Base-by-base conservation (phyloP, 306 rosid genomes). In the Canavalia ensiformis region DNA sequence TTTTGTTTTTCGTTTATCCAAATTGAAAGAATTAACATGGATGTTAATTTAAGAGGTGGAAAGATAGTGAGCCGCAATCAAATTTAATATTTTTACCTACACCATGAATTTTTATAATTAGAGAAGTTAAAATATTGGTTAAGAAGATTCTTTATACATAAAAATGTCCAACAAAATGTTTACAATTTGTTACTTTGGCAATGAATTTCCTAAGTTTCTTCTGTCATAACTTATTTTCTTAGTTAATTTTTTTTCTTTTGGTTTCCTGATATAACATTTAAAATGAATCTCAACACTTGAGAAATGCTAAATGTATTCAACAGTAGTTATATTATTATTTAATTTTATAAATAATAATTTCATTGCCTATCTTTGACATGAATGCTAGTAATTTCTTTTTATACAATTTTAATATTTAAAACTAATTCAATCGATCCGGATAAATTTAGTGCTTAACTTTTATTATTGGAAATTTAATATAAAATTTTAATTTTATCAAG, bases 211-310 rank as follows among this genome's bases (percentile, higher is more conserved):
- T 30, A 18, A 18, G 50, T 57, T 54, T 58, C 52, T 51, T 51
- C 59, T 51, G 55, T 73, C 35, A 9, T 2, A 11, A 6, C 56
- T 39, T 35, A 8, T 66, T 41, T 67, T n/a, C 69, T 82, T 13
- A 7, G n/a, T 29, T 29, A 33, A 67, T 8, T 37, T 6, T 49
- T 52, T 8, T 29, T n/a, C n/a, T 18, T 18, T 18, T 18, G 25
- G 10, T 29, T 13, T 57, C 12, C 41, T 30, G 31, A 33, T 42
- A 70, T 51, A 71, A 30, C 54, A 25, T 42, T 18, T 18, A 57
- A n/a, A 44, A 41, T 41, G 62, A 69, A 69, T 57, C 33, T 58
- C 77, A 69, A 46, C n/a, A 12, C 10, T 18, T 69, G n/a, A 62
- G 13, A 46, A 34, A 34, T 46, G 52, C 45, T 37, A 12, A 64